Percentiles rank a stretch among this genome's conserved stretches.
These are phyloP conservation scores for Gastrodia elata DNA, from an alignment of 106 monocot species.

Conservation along the genomic window DNA sequence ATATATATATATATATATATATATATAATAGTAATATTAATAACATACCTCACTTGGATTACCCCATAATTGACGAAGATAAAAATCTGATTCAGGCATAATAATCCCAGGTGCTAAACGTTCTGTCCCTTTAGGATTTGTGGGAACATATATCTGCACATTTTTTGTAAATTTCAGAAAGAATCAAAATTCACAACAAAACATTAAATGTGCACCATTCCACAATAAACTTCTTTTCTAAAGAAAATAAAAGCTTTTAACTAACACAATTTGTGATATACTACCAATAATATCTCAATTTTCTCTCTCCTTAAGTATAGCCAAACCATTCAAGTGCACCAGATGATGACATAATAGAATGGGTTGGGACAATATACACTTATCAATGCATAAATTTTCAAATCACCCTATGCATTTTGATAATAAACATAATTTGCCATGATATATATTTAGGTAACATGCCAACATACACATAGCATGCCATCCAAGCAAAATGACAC, in stretches of 20 bases:
- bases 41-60: conserved; percentile 39
- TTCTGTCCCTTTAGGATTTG: conserved; percentile 53
- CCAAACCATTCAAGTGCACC: neutral
- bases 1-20: no score
- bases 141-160: conserved; percentile 44
- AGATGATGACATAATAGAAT: no score
- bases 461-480: neutral
- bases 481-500: neutral
- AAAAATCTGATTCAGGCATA: conserved; percentile 42
- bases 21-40: neutral
- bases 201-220: neutral
- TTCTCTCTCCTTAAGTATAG: neutral
- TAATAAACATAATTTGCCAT: no score
- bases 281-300: no score
- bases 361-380: neutral
- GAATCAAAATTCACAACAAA: neutral
- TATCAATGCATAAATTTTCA: no score
- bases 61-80: conserved; percentile 46
- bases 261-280: neutral
- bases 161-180: neutral
- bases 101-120: conserved; percentile 42
- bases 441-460: no score
- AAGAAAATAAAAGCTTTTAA: neutral
- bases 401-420: neutral
- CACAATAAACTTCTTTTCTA: neutral